These are phyloP conservation scores for Lodderomyces parapsilosis DNA, from an alignment of 1,139 yeast genomes.

Conservation along the genomic window DNA sequence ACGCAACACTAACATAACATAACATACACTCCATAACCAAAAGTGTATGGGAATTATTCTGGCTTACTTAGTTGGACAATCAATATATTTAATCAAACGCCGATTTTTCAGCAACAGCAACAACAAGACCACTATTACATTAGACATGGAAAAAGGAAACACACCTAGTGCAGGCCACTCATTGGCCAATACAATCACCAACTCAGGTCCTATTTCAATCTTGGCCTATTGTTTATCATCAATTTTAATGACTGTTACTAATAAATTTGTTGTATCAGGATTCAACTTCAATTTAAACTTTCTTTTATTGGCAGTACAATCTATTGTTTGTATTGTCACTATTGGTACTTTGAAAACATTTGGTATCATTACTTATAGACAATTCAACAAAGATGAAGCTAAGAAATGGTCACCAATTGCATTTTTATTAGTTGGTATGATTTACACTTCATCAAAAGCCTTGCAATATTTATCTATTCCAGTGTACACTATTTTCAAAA, in stretches of 20 bases:
- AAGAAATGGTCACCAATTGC: constrained; percentile 96
- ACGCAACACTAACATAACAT: too few relatives aligned
- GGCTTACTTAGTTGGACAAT: constrained; percentile 39
- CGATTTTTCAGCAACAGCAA: constrained; percentile 16
- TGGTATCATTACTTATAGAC: constrained; percentile 82
- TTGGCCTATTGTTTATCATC: constrained; percentile 88
- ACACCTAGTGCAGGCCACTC: constrained; percentile 18
- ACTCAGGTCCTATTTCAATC: constrained; percentile 86
- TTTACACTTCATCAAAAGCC: constrained; percentile 95
- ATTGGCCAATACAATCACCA: constrained; percentile 43
- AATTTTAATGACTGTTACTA: constrained; percentile 96
- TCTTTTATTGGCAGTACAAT: constrained; percentile 78
- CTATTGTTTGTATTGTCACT: constrained; percentile 75
- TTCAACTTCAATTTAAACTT: constrained; percentile 85
- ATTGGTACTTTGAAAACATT: constrained; percentile 69
- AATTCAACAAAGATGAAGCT: constrained; percentile 83
- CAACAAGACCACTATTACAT: constrained; percentile 4
- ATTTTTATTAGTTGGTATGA: constrained; percentile 83
- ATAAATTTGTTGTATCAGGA: constrained; percentile 88
- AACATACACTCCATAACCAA: neutral
- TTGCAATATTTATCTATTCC: constrained; percentile 89
- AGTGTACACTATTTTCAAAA: constrained; percentile 96
- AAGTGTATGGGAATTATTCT: constrained; percentile 43
- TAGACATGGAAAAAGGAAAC: constrained; percentile 30
- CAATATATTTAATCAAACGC: constrained; percentile 29